Conservation (phyloP, 495 filamentous ascomycete species). For the Penicillium robsamsonii region DNA sequence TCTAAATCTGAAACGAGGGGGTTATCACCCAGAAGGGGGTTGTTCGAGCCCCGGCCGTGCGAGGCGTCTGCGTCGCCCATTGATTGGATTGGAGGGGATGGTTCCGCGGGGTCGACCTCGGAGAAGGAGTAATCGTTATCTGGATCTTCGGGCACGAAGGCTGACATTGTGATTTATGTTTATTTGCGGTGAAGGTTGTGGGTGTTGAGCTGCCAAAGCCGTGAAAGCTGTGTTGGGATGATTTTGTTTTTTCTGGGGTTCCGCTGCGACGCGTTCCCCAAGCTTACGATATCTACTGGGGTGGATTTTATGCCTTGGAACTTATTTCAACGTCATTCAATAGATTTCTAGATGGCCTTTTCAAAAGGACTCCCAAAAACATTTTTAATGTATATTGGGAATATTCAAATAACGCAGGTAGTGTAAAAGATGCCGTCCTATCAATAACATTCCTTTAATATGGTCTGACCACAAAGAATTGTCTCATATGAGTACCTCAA, state of each 20-base stretch:
- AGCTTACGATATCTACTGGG: background rate
- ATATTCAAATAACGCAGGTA: background rate
- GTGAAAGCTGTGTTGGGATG: background rate
- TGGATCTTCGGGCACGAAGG: constrained; percentile 24
- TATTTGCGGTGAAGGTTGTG: background rate
- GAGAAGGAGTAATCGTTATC: constrained; percentile 25
- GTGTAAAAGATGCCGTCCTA: background rate
- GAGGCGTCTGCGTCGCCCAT: constrained; percentile 18
- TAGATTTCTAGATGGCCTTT: background rate
- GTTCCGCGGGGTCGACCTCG: constrained; percentile 21
- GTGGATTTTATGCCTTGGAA: background rate
- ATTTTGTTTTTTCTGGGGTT: background rate
- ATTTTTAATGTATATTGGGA: background rate
- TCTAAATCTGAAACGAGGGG: constrained; percentile 66
- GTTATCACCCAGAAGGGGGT: constrained; percentile 43
- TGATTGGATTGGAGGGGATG: constrained; percentile 23
- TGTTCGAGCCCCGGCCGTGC: constrained; percentile 25
- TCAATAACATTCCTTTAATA: background rate
- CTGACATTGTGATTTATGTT: constrained; percentile 22
- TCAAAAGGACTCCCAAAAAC: background rate
- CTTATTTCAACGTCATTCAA: background rate
- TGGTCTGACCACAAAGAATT: background rate
- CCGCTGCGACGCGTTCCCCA: constrained; percentile 6
- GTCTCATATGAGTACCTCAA: background rate
- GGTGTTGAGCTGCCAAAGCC: background rate